Base-by-base conservation (phyloP, 2,329 filamentous ascomycete species). In the Talaromyces sp. region DNA sequence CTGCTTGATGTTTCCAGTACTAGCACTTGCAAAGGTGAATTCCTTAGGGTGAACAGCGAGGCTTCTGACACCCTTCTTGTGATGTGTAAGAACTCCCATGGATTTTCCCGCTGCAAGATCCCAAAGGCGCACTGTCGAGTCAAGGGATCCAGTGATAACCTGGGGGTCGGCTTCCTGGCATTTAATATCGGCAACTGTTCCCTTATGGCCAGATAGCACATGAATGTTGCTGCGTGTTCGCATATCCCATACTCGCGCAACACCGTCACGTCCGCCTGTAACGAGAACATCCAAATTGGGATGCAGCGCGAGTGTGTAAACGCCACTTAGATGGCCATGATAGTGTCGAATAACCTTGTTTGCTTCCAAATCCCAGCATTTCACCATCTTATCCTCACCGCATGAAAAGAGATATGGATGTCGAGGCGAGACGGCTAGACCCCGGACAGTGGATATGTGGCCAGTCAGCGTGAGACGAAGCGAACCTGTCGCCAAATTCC, bases 311-410 rank as follows among this genome's bases (percentile, higher is more conserved):
- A 99, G 82, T 0, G 93, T 93, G 78, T 99, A 99, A 4, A 99
- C 95, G 66, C 95, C 95, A 69, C 91, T 96, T 27, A 99, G 81
- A 78, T 99, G 95, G 18, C 96, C 96, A 75, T 99, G 95, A 75
- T 98, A 99, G 77, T 97, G 92, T 44, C 94, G 87, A 72, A 98
- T 97, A 63, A 99, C 95, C 77, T 97, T 97, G 81, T 99, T 99
- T n/a, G 94, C 97, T 77, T 99, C 95, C 67, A 99, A 80, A 79
- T 99, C 95, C 95, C 95, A 99, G 79, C 95, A 99, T 78, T 99
- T 99, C 65, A 99, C 95, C 93, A 97, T 97, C 81, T 99, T 99
- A 76, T 99, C 95, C 77, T 99, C 95, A 62, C 92, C 96, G 72
- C 95, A 99, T 10, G 92, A 96, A 77, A 99, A 99, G 9, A 99